Evolutionary conservation across 176 grass and related monocot species (phyloP), one percentile per base, ranked within the genome.

Genomic region (Eragrostis curvula): DNA sequence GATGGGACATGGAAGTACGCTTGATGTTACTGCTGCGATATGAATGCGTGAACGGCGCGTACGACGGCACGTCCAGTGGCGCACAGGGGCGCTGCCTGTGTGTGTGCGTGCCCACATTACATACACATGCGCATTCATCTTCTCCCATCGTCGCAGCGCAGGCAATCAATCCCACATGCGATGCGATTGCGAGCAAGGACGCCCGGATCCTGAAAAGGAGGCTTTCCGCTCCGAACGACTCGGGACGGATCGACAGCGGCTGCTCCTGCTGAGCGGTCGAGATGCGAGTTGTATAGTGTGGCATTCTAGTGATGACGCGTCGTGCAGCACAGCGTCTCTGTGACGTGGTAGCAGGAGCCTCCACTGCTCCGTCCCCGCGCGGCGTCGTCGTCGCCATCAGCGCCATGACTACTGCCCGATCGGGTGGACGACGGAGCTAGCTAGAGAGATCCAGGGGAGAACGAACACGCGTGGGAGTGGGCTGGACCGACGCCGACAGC

Each of bases 41-140:
- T 48, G 41, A 74, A 73, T 51, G 44, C 68, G 23, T 60, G 61
- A 66, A 78, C 30, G 15, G 36, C 12, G 57, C 57, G 13, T 47
- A 21, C 36, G 43, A 51, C 12, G 28, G 48, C 81, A 5, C 32
- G 3, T 20, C 11, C n/a, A 64, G 28, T 16, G 43, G 14, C 2
- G 70, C 9, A 50, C 68, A 50, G 17, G 17, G 57, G 13, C 39
- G 32, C 48, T 9, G 60, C 0, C 10, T 2, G 3, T 0, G 1
- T 10, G 23, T 9, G 49, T 14, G 29, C 40, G 71, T 30, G 61
- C 48, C 70, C 81, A 55, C 69, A 36, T 36, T 36, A 51, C 13
- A 28, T 16, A 68, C 62, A 77, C 52, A 41, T 27, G 52, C 82
- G 42, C 51, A 40, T 77, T 61, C 83, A 49, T 68, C 50, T 17